These are phyloP conservation scores for Backusella tuberculispora DNA, from an alignment of 192 early-diverging fungal species.

Conservation along the genomic window DNA sequence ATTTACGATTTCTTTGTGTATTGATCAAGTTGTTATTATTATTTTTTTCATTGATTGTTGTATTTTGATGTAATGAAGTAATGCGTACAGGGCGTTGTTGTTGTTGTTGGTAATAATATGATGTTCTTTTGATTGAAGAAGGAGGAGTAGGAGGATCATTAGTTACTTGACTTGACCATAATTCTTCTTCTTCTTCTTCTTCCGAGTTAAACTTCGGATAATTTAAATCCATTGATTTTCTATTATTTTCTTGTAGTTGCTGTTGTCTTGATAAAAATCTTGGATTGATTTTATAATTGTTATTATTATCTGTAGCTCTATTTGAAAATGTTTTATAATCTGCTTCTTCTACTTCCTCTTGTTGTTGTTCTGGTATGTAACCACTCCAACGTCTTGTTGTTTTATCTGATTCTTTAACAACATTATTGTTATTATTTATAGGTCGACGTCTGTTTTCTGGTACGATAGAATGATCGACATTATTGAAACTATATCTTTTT, in stretches of 20 bases:
- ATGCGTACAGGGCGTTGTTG: neutral
- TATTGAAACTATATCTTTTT: neutral
- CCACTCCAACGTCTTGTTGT: neutral
- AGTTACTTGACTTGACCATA: neutral
- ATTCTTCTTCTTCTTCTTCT: neutral
- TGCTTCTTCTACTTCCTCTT: neutral
- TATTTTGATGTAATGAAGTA: neutral
- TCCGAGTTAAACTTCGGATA: constrained; percentile 1
- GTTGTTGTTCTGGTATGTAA: neutral
- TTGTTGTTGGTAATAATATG: neutral
- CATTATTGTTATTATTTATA: neutral
- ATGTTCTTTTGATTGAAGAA: too few species aligned
- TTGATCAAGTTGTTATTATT: neutral
- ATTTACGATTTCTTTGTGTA: neutral
- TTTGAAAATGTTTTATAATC: too few species aligned
- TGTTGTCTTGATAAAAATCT: neutral
- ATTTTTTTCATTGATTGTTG: neutral
- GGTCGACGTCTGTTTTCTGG: neutral
- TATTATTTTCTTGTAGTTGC: neutral
- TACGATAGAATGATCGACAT: constrained; percentile 9
- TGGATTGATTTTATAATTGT: too few species aligned
- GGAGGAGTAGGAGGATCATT: neutral
- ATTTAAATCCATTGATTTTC: neutral
- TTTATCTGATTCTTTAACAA: neutral
- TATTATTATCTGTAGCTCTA: too few species aligned